Base-by-base conservation (phyloP, 2,329 filamentous ascomycete genomes). In the Westerdykella aurantiaca region DNA sequence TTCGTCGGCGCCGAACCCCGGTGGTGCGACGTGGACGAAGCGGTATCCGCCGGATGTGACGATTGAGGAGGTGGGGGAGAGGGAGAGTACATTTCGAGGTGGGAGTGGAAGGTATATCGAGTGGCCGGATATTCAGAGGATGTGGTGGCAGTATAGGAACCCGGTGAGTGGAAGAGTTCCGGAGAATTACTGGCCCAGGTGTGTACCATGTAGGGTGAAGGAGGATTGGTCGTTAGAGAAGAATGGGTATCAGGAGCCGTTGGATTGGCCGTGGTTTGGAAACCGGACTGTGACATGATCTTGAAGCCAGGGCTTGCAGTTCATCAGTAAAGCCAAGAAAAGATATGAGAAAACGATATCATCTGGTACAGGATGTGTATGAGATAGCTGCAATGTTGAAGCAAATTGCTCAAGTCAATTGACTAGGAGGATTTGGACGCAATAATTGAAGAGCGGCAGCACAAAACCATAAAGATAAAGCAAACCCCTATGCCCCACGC, bases 141-240 rank as follows among this genome's bases (percentile, higher is more conserved):
- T 59, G 56, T 60, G 51, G 55, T 58, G 51, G 35, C 50, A 49
- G 29, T 60, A 57, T 44, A 41, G 51, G 11, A 57, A 60, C 44
- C 40, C 44, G 7, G 56, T 58, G 16, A 56, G 51, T 41, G 57
- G 56, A 16, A 45, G 55, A 18, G 42, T 45, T 33, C 54, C 51
- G 6, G 45, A 52, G 31, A 52, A 47, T 44, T 58, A 56, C 25
- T 61, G 55, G 57, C 51, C 52, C 14, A 54, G 57, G 6, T 60
- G 57, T 44, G 55, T 57, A 9, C 48, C 56, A 14, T 60, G 56
- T 45, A 42, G 45, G 34, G 50, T 47, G 21, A 47, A 39, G 33
- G 41, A 41, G 22, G 53, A 57, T 11, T 60, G 55, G 55, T 41
- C 47, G 3, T 41, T 56, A 43, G 39, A 41, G 31, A 47, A 44